A percentile compares a stretch with the other conserved stretches of the same genome.
Evolutionary conservation across 805 yeast species (phyloP).

Genomic region (Lipomyces sp.): DNA sequence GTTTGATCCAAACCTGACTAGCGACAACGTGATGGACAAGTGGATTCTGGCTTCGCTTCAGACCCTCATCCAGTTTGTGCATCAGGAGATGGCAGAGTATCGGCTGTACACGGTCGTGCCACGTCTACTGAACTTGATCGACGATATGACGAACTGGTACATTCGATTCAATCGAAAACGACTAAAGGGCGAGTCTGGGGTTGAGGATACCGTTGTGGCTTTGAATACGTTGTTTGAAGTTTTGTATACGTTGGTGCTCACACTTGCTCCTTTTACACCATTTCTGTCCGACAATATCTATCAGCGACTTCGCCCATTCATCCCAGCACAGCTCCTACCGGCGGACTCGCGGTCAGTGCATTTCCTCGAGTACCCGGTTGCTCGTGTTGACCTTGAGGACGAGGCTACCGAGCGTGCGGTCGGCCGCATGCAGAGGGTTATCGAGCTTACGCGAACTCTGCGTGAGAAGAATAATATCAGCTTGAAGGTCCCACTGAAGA

Average conservation of each 20-base stretch:
- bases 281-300: slow-evolving; percentile 90
- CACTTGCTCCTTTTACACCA: slow-evolving; percentile 99
- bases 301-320: slow-evolving; percentile 67
- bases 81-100: slow-evolving; percentile 86
- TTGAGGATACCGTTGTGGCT: slow-evolving; percentile 81
- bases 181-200: slow-evolving; percentile 91
- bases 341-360: slow-evolving; percentile 86
- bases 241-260: slow-evolving; percentile 82
- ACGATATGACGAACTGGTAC: slow-evolving; percentile 97
- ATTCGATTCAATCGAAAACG: slow-evolving; percentile 98
- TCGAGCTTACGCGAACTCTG: slow-evolving; percentile 92
- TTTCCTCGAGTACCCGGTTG: slow-evolving; percentile 88
- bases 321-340: slow-evolving; percentile 51
- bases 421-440: slow-evolving; percentile 93
- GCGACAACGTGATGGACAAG: slow-evolving; percentile 93
- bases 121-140: slow-evolving; percentile 82
- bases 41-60: slow-evolving; percentile 98
- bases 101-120: slow-evolving; percentile 97
- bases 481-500: slow-evolving; percentile 90
- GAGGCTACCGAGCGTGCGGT: slow-evolving; percentile 85
- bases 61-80: slow-evolving; percentile 83
- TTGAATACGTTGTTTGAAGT: slow-evolving; percentile 92
- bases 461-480: slow-evolving; percentile 96
- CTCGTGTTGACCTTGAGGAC: slow-evolving; percentile 79
- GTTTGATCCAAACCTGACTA: slow-evolving; percentile 64